These are phyloP conservation scores for Phalaenopsis hybrid DNA, from an alignment of 116 monocot species.

Conservation along the genomic window DNA sequence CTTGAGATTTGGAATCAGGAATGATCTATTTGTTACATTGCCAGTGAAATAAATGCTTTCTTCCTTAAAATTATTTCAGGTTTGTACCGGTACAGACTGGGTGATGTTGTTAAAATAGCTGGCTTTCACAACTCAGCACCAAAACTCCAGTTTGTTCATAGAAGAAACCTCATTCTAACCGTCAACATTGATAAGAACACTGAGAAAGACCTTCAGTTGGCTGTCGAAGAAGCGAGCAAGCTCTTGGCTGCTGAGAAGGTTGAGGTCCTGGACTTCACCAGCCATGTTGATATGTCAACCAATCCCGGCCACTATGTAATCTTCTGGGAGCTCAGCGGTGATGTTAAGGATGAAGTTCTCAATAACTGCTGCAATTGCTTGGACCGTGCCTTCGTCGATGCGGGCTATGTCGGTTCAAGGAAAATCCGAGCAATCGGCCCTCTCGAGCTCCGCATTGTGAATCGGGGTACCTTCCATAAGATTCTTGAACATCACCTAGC, in stretches of 20 bases:
- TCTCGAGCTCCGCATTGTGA: constrained; percentile 54
- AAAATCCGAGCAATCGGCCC: constrained; percentile 37
- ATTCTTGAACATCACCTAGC: constrained; percentile 40
- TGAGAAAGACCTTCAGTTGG: constrained; percentile 33
- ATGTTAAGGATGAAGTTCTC: constrained; percentile 21
- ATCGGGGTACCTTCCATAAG: constrained; percentile 54
- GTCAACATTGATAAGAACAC: constrained; percentile 48
- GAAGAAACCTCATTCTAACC: constrained; percentile 20
- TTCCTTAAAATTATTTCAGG: constrained; percentile 11
- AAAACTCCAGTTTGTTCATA: constrained; percentile 25
- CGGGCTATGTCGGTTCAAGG: constrained; percentile 56
- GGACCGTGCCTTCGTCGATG: constrained; percentile 55
- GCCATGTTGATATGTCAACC: constrained; percentile 26
- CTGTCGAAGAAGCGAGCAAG: constrained; percentile 23
- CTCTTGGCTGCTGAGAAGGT: constrained; percentile 25
- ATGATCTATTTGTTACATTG: too few species aligned
- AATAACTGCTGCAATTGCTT: constrained; percentile 32
- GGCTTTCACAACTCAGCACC: constrained; percentile 38
- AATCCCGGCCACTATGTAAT: constrained; percentile 34
- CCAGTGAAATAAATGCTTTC: background rate
- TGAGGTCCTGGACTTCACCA: constrained; percentile 30
- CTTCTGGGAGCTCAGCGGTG: constrained; percentile 30
- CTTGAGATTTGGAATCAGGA: too few species aligned
- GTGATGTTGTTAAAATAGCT: constrained; percentile 23
- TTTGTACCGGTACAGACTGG: constrained; percentile 29